Conservation (phyloP, 805 yeast genomes). For the Candida andamanensis region DNA sequence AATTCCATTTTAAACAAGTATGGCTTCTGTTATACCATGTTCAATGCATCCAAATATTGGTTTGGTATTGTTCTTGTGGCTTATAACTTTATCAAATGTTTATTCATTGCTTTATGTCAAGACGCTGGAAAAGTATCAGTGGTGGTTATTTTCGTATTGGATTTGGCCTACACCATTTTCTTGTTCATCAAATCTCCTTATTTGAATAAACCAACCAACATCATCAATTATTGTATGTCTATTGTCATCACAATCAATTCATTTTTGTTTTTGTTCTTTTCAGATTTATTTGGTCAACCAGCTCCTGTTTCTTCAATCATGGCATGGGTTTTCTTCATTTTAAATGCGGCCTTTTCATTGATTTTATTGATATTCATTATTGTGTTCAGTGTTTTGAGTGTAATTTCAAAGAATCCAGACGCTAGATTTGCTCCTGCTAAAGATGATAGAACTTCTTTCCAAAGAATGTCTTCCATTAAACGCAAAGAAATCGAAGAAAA, state of each 20-base stretch:
- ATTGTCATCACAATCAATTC: slow-evolving; percentile 75
- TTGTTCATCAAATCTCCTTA: slow-evolving; percentile 68
- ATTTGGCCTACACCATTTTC: slow-evolving; percentile 60
- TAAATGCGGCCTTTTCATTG: slow-evolving; percentile 85
- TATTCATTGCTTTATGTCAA: slow-evolving; percentile 77
- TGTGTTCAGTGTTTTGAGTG: slow-evolving; percentile 55
- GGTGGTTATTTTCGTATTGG: slow-evolving; percentile 68
- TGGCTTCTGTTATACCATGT: slow-evolving; percentile 89
- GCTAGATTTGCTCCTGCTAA: slow-evolving; percentile 81
- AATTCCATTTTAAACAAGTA: slow-evolving; percentile 65
- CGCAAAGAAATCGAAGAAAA: slow-evolving; percentile 15
- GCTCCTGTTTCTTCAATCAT: slow-evolving; percentile 74
- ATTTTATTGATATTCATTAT: slow-evolving; percentile 67
- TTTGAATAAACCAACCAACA: slow-evolving; percentile 77
- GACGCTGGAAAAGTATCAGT: slow-evolving; percentile 78
- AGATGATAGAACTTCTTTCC: slow-evolving; percentile 92
- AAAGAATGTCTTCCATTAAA: slow-evolving; percentile 38
- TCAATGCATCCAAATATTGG: slow-evolving; percentile 75
- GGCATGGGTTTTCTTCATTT: slow-evolving; percentile 86
- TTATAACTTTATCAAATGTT: slow-evolving; percentile 60
- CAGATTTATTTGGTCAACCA: slow-evolving; percentile 77
- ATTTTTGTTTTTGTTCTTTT: slow-evolving; percentile 78
- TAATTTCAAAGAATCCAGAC: slow-evolving; percentile 81
- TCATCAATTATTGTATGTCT: slow-evolving; percentile 66
- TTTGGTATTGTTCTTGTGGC: slow-evolving; percentile 64